Evolutionary conservation across 768 basidiomycete species (phyloP).

Genomic region (Stropharia rugosoannulata): DNA sequence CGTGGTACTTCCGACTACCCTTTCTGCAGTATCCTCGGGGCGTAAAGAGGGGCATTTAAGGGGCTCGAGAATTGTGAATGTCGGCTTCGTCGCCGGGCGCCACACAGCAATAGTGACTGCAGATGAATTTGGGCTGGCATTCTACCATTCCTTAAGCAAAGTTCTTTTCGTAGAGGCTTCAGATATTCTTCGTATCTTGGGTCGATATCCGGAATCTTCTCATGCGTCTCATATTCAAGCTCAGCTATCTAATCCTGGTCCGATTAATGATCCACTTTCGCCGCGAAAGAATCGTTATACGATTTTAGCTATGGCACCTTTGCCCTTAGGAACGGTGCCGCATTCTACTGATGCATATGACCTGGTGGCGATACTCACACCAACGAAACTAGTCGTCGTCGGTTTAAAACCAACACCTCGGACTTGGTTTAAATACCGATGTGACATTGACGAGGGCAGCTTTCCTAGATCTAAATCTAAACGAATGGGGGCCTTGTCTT

Average conservation of each 20-base stretch:
- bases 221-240: slow-evolving; percentile 6
- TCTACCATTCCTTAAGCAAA: slow-evolving; percentile 93
- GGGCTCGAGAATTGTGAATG: slow-evolving; percentile 74
- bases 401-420: slow-evolving; percentile 89
- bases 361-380: slow-evolving; percentile 83
- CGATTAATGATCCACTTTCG: slow-evolving; percentile 26
- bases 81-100: slow-evolving; percentile 87
- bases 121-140: slow-evolving; percentile 89
- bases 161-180: slow-evolving; percentile 94
- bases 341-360: slow-evolving; percentile 81
- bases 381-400: slow-evolving; percentile 89
- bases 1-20: slow-evolving; percentile 65
- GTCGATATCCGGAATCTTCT: slow-evolving; percentile 71
- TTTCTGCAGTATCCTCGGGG: slow-evolving; percentile 68
- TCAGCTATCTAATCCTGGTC: slow-evolving; percentile 10
- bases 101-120: slow-evolving; percentile 92
- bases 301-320: slow-evolving; percentile 74
- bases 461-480: slow-evolving; percentile 41
- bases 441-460: slow-evolving; percentile 47
- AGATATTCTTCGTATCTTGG: slow-evolving; percentile 91
- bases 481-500: slow-evolving; percentile 69
- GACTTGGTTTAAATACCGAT: slow-evolving; percentile 84
- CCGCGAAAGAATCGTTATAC: slow-evolving; percentile 58
- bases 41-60: slow-evolving; percentile 83
- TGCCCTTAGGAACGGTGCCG: slow-evolving; percentile 74